Conservation (phyloP, 1,284 basidiomycete species). For the Afroboletus lepidellus region DNA sequence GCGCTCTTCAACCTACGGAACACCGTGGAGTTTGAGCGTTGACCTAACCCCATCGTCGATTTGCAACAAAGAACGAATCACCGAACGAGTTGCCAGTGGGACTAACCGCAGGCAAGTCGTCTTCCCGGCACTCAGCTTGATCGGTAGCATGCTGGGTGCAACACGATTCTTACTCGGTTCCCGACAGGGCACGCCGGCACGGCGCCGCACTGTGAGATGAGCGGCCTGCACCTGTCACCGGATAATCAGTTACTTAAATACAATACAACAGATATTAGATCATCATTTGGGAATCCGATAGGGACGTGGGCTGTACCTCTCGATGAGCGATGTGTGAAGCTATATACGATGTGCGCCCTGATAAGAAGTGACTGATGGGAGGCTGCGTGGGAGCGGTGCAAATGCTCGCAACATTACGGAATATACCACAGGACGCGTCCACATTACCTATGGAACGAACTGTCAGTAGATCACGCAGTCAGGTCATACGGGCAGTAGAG, state of each 20-base stretch:
- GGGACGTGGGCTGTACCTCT: conserved; percentile 30
- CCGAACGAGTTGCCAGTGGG: background rate
- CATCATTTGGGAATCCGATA: conserved; percentile 33
- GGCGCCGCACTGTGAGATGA: conserved; percentile 17
- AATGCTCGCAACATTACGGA: conserved; percentile 14
- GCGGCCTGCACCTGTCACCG: conserved; percentile 24
- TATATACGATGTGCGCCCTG: conserved; percentile 37
- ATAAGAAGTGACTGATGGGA: conserved; percentile 49
- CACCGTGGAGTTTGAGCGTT: conserved; percentile 30
- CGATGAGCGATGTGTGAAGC: conserved; percentile 35
- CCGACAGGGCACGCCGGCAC: conserved; percentile 3
- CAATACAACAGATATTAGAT: conserved; percentile 20
- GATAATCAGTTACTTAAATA: conserved; percentile 13
- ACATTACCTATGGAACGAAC: background rate
- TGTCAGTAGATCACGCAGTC: background rate
- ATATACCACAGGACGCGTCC: conserved; percentile 4
- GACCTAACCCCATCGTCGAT: conserved; percentile 16
- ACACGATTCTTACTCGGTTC: conserved; percentile 25
- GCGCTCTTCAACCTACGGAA: conserved; percentile 24
- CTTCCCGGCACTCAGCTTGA: background rate
- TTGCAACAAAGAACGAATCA: conserved; percentile 2
- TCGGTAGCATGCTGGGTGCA: background rate
- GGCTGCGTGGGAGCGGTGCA: conserved; percentile 31
- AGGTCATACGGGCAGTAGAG: background rate
- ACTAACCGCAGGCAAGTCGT: background rate